A percentile compares a stretch with the other conserved stretches of the same genome.
Conservation (phyloP, 1,139 yeast species). For the Kodamaea sp. region DNA sequence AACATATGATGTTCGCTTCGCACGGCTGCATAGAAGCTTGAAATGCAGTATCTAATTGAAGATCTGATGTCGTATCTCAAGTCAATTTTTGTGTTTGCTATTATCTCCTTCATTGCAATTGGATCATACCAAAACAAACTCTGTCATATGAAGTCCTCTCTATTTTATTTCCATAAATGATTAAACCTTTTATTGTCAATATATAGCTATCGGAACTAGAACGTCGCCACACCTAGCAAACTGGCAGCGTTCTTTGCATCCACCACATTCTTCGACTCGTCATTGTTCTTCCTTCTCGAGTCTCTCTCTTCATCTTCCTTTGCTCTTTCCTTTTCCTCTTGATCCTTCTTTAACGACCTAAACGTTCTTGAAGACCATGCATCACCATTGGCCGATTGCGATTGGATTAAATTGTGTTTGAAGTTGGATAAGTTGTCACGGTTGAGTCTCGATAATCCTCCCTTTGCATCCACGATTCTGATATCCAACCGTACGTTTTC, state of each 20-base stretch:
- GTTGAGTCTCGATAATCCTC: constrained; percentile 84
- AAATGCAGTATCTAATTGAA: too few species aligned
- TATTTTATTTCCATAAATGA: too few species aligned
- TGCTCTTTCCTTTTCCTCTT: constrained; percentile 19
- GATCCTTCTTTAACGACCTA: constrained; percentile 50
- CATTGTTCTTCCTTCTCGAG: constrained; percentile 16
- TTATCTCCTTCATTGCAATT: too few species aligned
- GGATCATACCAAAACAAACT: too few species aligned
- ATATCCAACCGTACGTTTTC: constrained; percentile 75
- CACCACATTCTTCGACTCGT: constrained; percentile 36
- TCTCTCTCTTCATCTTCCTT: constrained; percentile 18
- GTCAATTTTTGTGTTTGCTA: too few species aligned
- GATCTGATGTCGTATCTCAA: too few species aligned
- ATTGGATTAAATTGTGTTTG: constrained; percentile 47
- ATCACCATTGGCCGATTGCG: constrained; percentile 57
- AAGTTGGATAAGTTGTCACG: constrained; percentile 59
- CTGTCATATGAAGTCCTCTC: too few species aligned
- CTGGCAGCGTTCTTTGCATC: constrained; percentile 86
- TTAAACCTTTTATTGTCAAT: neutral
- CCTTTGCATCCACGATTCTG: constrained; percentile 72
- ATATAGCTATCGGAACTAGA: constrained; percentile 32
- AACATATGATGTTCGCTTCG: too few species aligned
- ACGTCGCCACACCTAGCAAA: constrained; percentile 74
- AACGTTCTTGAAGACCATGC: constrained; percentile 67
- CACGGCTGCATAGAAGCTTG: too few species aligned